Evolutionary conservation across 192 early-diverging fungal species (phyloP), one percentile per base, ranked within the genome.

Genomic region (Coemansia umbellata): DNA sequence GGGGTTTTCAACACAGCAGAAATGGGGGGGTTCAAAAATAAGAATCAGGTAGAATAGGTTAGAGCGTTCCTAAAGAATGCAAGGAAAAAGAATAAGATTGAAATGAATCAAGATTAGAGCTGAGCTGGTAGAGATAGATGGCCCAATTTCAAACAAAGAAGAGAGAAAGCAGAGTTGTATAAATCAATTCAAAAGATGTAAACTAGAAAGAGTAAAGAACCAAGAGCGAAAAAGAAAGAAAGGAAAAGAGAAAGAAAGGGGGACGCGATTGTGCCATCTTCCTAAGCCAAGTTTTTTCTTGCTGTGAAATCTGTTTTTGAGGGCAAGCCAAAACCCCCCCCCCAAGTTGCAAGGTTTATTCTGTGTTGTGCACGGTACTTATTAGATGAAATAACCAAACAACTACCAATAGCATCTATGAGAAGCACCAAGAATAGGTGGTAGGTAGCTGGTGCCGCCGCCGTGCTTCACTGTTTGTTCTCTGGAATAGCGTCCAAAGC

Each of bases 401-500:
- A n/a, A n/a, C n/a, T n/a, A n/a, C n/a, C n/a, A n/a, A n/a, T n/a
- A n/a, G n/a, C n/a, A n/a, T n/a, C n/a, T n/a, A n/a, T n/a, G n/a
- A n/a, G n/a, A n/a, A n/a, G n/a, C n/a, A n/a, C n/a, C n/a, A n/a
- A n/a, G n/a, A n/a, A n/a, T n/a, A n/a, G n/a, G n/a, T n/a, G n/a
- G n/a, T n/a, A n/a, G n/a, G n/a, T n/a, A n/a, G n/a, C n/a, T n/a
- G n/a, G n/a, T n/a, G n/a, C n/a, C n/a, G n/a, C n/a, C n/a, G n/a
- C n/a, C n/a, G n/a, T n/a, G n/a, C n/a, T n/a, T n/a, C n/a, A n/a
- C n/a, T n/a, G 3, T 54, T 31, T 32, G 28, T 27, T 18, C 9
- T 42, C 33, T 13, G 62, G 62, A 33, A 76, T 59, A 1, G 74
- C 58, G n/a, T 89, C 80, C 47, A 97, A 64, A 10, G 92, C 90